Base-by-base conservation (phyloP, 2,329 filamentous ascomycete species). In the Blastomyces parvus region DNA sequence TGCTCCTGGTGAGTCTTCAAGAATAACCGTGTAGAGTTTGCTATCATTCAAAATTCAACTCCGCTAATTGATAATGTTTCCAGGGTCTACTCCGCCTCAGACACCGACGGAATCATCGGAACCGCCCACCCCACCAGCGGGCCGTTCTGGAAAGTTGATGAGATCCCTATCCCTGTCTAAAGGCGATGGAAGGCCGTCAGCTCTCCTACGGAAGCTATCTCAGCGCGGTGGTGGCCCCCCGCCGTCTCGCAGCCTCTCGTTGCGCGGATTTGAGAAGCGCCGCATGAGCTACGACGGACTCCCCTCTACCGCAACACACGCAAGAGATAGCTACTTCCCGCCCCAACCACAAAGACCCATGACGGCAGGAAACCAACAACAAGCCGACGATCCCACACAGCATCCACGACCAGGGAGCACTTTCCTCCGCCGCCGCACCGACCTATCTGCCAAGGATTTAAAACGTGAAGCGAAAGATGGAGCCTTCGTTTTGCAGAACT, bases 381-480 rank as follows among this genome's bases (percentile, higher is more conserved):
- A 64, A 48, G 40, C 63, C 0, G 55, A 42, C 33, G 62, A 63
- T 27, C 65, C 62, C 44, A 65, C 22, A 14, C 55, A 40, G 14
- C 63, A 72, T 30, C 67, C 71, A 30, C 73, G 74, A 22, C 79
- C 79, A 1, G 25, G 13, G n/a, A 74, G 74, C 0, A 70, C 70
- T 5, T 89, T 91, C 74, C 84, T 86, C 67, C 86, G 88, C 52
- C 86, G 86, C 5, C 87, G 88, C 1, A 91, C 89, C 0, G 86
- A 85, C 17, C 74, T 90, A 50, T 86, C 84, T 30, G 76, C 79
- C 1, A 89, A 87, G 71, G 82, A 87, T 67, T 78, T 82, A 67
- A 82, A 81, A 69, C 82, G 83, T 66, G 78, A 69, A 72, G 81
- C 74, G 80, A 88, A 77, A 81, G 74, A 69, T 79, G 76, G 72